phyloP scores from a whole-genome alignment of 1,139 yeast genomes.

The Saccharomyces hybrid region DNA sequence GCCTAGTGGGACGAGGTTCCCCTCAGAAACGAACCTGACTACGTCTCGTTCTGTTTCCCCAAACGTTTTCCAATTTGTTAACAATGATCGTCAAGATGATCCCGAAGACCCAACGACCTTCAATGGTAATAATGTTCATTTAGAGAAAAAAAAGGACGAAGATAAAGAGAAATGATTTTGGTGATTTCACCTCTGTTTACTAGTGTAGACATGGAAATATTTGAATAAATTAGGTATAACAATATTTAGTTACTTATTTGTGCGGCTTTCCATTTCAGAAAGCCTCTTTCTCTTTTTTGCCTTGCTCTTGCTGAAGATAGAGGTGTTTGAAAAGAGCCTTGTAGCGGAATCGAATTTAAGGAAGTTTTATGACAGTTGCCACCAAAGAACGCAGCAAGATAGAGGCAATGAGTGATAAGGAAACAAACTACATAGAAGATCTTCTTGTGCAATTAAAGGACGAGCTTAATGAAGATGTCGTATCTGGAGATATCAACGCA shows the following conservation, averaged over 20 bases:
- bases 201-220: neutral
- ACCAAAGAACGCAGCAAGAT: neutral
- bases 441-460: conserved; percentile 9
- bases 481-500: conserved; percentile 10
- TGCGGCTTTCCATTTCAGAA: neutral
- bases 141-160: conserved; percentile 37
- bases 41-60: conserved; percentile 27
- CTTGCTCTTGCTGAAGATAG: neutral
- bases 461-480: conserved; percentile 6
- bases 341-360: neutral
- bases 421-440: conserved; percentile 1
- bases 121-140: conserved; percentile 41
- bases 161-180: neutral
- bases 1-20: conserved; percentile 14
- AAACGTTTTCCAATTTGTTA: conserved; percentile 23
- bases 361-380: neutral
- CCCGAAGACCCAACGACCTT: conserved; percentile 33
- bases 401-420: neutral
- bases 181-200: neutral
- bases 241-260: neutral
- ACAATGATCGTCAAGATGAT: conserved; percentile 20
- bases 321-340: neutral
- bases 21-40: conserved; percentile 11
- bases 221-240: neutral
- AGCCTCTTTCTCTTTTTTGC: neutral